Percentiles rank a stretch among this genome's conserved stretches.
These are phyloP conservation scores for Acer saccharum DNA, from an alignment of 345 rosid genomes.

Conservation along the genomic window DNA sequence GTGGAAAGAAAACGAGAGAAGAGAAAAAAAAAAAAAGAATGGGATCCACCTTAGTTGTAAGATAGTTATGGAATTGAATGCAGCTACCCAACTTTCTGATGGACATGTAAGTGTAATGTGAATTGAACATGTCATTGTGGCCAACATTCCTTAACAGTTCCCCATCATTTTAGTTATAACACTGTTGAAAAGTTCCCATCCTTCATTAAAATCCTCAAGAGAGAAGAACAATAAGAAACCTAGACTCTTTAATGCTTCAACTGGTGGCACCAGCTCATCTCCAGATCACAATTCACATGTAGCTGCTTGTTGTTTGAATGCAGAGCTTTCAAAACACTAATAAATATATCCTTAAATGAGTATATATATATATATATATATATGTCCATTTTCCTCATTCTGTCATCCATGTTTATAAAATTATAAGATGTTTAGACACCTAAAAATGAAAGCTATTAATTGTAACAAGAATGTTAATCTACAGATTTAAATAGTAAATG, in stretches of 20 bases:
- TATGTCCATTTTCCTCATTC: background rate
- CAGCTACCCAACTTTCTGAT: slow-evolving; percentile 21
- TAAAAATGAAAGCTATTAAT: background rate
- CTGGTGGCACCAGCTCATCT: slow-evolving; percentile 21
- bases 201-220: slow-evolving; percentile 12
- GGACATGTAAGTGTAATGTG: slow-evolving; percentile 5
- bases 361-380: too few relatives aligned
- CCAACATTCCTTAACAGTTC: slow-evolving; percentile 27
- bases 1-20: slow-evolving; percentile 18
- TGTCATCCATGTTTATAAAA: background rate
- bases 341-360: background rate
- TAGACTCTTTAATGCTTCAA: slow-evolving; percentile 6
- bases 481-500: slow-evolving; percentile 6
- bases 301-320: background rate
- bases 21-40: slow-evolving; percentile 13
- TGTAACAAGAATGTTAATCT: background rate
- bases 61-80: slow-evolving; percentile 34
- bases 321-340: background rate
- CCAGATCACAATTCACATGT: background rate
- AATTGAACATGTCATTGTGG: slow-evolving; percentile 26
- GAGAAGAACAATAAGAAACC: background rate
- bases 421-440: background rate
- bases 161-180: slow-evolving; percentile 20
- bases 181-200: slow-evolving; percentile 1
- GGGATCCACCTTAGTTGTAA: slow-evolving; percentile 34